These are phyloP conservation scores for Sedum album DNA, from an alignment of 164 flowering plant genomes.

Conservation along the genomic window DNA sequence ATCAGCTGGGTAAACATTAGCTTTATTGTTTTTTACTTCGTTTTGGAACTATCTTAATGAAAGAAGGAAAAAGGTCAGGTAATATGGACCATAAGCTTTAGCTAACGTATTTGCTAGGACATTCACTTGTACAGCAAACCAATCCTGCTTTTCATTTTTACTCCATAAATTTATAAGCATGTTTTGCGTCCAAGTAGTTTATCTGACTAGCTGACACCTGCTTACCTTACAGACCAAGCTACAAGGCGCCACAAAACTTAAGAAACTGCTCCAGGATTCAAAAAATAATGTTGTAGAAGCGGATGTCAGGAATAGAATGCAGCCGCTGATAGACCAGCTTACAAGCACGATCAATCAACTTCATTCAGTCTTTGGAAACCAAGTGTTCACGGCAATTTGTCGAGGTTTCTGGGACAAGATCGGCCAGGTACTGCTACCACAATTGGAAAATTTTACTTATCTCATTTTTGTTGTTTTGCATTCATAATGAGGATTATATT, in stretches of 20 bases:
- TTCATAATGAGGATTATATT: background rate
- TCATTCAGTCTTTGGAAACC: constrained; percentile 55
- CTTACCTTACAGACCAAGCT: constrained; percentile 46
- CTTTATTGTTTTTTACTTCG: no score
- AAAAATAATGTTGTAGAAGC: constrained; percentile 67
- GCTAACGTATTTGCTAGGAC: no score
- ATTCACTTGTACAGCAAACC: no score
- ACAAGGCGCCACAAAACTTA: constrained; percentile 65
- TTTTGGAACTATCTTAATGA: background rate
- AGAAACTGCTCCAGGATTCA: constrained; percentile 75
- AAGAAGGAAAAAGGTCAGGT: no score
- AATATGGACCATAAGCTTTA: no score
- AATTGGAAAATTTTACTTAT: background rate
- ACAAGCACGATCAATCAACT: constrained; percentile 60
- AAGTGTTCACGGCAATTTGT: constrained; percentile 67
- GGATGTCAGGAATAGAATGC: constrained; percentile 72
- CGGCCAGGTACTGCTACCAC: constrained; percentile 51
- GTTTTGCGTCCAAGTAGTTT: background rate
- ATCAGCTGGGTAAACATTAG: no score
- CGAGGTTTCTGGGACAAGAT: constrained; percentile 88
- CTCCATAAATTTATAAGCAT: background rate
- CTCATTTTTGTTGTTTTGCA: background rate
- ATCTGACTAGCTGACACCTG: background rate
- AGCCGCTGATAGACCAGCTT: constrained; percentile 67
- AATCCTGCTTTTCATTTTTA: background rate